Evolutionary conservation across 2,329 filamentous ascomycete genomes (phyloP).

Genomic region (Aspergillus sp.): DNA sequence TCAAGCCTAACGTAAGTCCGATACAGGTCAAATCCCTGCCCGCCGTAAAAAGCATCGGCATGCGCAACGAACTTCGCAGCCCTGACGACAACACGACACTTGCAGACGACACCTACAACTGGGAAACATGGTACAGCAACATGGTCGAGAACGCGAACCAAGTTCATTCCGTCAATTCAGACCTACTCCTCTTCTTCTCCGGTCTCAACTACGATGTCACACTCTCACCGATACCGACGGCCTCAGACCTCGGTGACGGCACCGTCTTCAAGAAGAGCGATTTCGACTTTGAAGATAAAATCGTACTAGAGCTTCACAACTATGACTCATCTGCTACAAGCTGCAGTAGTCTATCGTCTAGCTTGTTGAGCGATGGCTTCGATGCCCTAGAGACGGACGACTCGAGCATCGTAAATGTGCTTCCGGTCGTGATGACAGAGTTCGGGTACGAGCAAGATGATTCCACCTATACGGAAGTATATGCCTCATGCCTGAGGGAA

Average conservation of each 20-base stretch:
- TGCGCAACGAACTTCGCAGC: conserved; percentile 46
- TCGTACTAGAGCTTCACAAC: conserved; percentile 53
- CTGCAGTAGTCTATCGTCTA: conserved; percentile 39
- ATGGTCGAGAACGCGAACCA: conserved; percentile 44
- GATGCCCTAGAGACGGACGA: conserved; percentile 40
- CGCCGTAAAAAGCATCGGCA: conserved; percentile 30
- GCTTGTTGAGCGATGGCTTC: conserved; percentile 44
- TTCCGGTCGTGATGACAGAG: conserved; percentile 46
- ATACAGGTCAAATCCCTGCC: conserved; percentile 25
- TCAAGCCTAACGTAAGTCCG: neutral
- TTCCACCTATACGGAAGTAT: conserved; percentile 50
- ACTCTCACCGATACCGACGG: conserved; percentile 39
- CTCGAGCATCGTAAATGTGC: conserved; percentile 35
- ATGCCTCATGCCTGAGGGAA: conserved; percentile 54
- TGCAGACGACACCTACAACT: conserved; percentile 41
- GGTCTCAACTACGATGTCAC: conserved; percentile 51
- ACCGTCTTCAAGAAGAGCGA: conserved; percentile 39
- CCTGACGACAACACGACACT: conserved; percentile 18
- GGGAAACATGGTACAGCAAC: conserved; percentile 50
- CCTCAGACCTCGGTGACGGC: conserved; percentile 36
- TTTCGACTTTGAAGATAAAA: conserved; percentile 47
- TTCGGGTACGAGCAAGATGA: conserved; percentile 54
- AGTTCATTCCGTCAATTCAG: conserved; percentile 47
- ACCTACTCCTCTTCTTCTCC: conserved; percentile 51
- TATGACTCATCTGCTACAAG: conserved; percentile 45